Percentiles rank a stretch among this genome's conserved stretches.
phyloP scores from a whole-genome alignment of 2,329 filamentous ascomycete genomes.

The Fusarium dimerum region DNA sequence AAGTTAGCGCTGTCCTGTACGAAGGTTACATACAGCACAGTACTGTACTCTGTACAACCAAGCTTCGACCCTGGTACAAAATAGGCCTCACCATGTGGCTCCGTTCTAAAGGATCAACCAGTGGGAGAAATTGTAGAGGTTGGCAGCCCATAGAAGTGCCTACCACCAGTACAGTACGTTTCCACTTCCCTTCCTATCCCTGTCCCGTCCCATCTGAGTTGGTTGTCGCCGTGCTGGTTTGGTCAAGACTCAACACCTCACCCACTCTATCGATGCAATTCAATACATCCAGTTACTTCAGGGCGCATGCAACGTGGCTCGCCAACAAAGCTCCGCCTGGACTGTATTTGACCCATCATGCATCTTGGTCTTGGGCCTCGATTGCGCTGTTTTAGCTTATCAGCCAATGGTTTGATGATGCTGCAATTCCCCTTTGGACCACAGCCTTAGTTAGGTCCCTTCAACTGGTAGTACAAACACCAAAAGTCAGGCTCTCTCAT shows the following conservation, averaged over 20 bases:
- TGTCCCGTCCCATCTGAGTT: too few relatives aligned
- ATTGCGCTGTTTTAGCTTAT: constrained; percentile 11
- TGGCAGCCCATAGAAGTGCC: too few relatives aligned
- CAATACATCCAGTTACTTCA: constrained; percentile 28
- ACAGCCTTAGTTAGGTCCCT: neutral
- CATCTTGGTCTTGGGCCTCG: constrained; percentile 30
- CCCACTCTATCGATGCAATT: too few relatives aligned
- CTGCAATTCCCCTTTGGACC: constrained; percentile 1
- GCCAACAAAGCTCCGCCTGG: constrained; percentile 30
- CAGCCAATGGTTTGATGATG: constrained; percentile 24
- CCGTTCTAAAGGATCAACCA: constrained; percentile 12
- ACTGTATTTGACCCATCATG: constrained; percentile 20
- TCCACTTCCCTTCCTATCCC: too few relatives aligned
- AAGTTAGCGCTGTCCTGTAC: too few relatives aligned
- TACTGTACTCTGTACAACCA: too few relatives aligned
- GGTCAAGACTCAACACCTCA: too few relatives aligned
- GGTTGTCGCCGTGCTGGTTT: too few relatives aligned
- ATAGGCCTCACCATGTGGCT: constrained; percentile 17
- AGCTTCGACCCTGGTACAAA: constrained; percentile 2
- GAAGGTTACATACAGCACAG: too few relatives aligned
- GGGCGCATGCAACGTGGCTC: constrained; percentile 37
- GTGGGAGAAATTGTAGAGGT: constrained; percentile 21
- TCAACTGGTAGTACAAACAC: too few relatives aligned
- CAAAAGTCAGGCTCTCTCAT: too few relatives aligned
- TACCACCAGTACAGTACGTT: too few relatives aligned